These are phyloP conservation scores for Colletotrichum falcatum DNA, from an alignment of 2,329 filamentous ascomycete genomes.

Conservation along the genomic window DNA sequence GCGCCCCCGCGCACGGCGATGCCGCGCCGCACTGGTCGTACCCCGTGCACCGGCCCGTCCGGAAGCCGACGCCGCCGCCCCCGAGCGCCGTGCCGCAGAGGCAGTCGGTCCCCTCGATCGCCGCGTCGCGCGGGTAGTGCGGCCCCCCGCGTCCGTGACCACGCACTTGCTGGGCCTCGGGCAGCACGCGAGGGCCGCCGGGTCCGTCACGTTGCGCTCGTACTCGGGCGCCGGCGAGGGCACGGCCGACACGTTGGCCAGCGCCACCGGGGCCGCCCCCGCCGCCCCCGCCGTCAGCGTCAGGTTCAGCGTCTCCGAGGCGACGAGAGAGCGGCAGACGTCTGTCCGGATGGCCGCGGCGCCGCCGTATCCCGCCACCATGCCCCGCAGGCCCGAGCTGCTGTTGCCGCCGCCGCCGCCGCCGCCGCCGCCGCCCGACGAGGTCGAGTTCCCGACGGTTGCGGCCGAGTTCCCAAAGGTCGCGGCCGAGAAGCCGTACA, in stretches of 20 bases:
- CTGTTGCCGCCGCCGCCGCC: no score
- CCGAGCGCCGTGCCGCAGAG: conserved; percentile 50
- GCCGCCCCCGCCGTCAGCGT: conserved; percentile 50
- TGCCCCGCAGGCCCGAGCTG: conserved; percentile 45
- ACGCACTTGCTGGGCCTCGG: conserved; percentile 42
- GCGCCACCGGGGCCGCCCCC: conserved; percentile 44
- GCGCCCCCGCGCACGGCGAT: conserved; percentile 16
- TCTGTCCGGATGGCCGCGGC: conserved; percentile 48
- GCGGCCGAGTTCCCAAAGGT: conserved; percentile 44
- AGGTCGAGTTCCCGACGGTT: conserved; percentile 43
- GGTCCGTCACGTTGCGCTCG: conserved; percentile 49
- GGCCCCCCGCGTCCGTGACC: conserved; percentile 37
- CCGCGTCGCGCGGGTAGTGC: conserved; percentile 50
- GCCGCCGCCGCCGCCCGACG: conserved; percentile 42
- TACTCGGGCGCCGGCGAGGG: conserved; percentile 18
- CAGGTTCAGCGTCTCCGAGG: conserved; percentile 48
- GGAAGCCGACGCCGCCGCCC: conserved; percentile 29
- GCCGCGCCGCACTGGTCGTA: conserved; percentile 23
- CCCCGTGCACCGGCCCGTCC: conserved; percentile 18
- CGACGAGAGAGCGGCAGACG: conserved; percentile 51
- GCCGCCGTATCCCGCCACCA: conserved; percentile 50
- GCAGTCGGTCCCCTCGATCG: conserved; percentile 48
- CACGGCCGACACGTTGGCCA: conserved; percentile 25
- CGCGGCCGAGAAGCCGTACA: conserved; percentile 47
- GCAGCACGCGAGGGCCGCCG: conserved; percentile 51